These are phyloP conservation scores for Rhodotorula diobovata DNA, from an alignment of 768 basidiomycete species.

Conservation along the genomic window DNA sequence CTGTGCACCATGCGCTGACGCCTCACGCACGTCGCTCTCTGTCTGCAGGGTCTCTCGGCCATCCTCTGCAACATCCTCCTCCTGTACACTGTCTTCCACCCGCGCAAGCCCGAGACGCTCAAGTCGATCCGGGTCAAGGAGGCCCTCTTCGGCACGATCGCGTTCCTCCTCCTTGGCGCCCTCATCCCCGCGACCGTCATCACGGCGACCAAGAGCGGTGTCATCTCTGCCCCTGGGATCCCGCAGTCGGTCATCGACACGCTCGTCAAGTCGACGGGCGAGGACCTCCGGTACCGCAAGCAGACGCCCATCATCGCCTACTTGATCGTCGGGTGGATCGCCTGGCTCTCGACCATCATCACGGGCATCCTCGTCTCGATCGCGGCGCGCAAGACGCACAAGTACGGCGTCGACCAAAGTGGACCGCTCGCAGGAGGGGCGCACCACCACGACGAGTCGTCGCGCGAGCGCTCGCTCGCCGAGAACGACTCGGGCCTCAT, in stretches of 20 bases:
- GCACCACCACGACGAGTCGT: no score
- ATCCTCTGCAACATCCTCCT: constrained; percentile 20
- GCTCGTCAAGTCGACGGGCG: constrained; percentile 13
- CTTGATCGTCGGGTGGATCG: constrained; percentile 29
- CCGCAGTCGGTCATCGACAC: constrained; percentile 3
- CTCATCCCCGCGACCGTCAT: constrained; percentile 28
- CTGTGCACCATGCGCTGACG: background rate
- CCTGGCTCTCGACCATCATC: constrained; percentile 21
- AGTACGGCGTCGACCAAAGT: constrained; percentile 19
- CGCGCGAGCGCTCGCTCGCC: background rate
- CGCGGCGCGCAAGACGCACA: constrained; percentile 32
- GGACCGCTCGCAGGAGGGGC: background rate
- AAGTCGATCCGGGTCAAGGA: constrained; percentile 31
- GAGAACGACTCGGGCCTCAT: background rate
- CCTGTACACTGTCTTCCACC: constrained; percentile 2
- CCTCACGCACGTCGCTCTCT: background rate
- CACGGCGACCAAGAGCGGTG: constrained; percentile 1
- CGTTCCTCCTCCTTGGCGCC: constrained; percentile 20
- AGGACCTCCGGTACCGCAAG: constrained; percentile 9
- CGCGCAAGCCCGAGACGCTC: constrained; percentile 26
- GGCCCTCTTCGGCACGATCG: constrained; percentile 15
- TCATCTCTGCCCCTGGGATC: constrained; percentile 16
- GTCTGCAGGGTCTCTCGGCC: constrained; percentile 1
- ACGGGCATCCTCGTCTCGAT: constrained; percentile 28
- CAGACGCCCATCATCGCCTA: background rate